A percentile compares a stretch with the other conserved stretches of the same genome.
These are phyloP conservation scores for Tetracladium marchalianum DNA, from an alignment of 495 filamentous ascomycete genomes.

Conservation along the genomic window DNA sequence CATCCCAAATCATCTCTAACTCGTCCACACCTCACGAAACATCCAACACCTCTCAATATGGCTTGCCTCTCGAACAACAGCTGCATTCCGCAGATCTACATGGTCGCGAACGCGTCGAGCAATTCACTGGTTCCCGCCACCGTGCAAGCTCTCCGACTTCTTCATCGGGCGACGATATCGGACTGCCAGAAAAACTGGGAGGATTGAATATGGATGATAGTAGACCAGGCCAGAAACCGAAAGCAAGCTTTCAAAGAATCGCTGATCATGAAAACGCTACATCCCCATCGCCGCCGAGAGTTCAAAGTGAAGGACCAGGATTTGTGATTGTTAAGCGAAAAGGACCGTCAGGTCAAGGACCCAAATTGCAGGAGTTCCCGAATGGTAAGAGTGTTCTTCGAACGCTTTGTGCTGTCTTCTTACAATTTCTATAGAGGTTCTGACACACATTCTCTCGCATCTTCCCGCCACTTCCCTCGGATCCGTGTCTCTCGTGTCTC, in stretches of 20 bases:
- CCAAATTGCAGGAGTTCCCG: conserved; percentile 58
- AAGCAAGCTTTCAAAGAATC: conserved; percentile 50
- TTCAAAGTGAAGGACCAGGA: conserved; percentile 33
- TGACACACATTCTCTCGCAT: conserved; percentile 88
- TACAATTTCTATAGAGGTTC: conserved; percentile 53
- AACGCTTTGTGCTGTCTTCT: background rate
- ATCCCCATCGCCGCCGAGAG: conserved; percentile 31
- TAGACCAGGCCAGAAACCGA: conserved; percentile 10
- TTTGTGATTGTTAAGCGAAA: conserved; percentile 56
- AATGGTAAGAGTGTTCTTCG: conserved; percentile 52
- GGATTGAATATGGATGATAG: conserved; percentile 23
- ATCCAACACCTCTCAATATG: conserved; percentile 59
- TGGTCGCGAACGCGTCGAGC: conserved; percentile 7
- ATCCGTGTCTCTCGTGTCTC: conserved; percentile 70
- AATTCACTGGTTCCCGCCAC: background rate
- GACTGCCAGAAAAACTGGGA: conserved; percentile 23
- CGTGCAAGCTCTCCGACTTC: conserved; percentile 2
- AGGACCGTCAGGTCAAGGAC: conserved; percentile 21
- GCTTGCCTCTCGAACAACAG: conserved; percentile 39
- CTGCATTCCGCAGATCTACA: conserved; percentile 31
- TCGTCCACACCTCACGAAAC: conserved; percentile 32
- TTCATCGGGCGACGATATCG: conserved; percentile 11
- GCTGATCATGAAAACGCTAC: conserved; percentile 63
- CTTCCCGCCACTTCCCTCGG: conserved; percentile 69
- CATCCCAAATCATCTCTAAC: conserved; percentile 42